Evolutionary conservation across 345 rosid species (phyloP).

Genomic region (Citrus sinensis): DNA sequence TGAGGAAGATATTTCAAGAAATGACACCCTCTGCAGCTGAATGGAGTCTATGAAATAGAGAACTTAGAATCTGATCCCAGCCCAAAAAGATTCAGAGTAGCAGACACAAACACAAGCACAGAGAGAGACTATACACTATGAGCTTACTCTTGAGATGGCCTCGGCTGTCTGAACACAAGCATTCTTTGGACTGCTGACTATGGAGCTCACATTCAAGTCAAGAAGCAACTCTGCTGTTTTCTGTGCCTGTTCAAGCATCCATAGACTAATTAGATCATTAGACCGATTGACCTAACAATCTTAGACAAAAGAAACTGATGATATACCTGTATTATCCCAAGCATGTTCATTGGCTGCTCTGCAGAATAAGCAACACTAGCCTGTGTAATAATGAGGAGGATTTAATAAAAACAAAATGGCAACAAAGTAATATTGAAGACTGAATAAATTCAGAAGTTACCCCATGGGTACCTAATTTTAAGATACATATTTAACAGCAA

Average conservation of each 20-base stretch:
- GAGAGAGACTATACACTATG: neutral
- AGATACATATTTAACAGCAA: neutral
- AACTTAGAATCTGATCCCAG: neutral
- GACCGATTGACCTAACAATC: neutral
- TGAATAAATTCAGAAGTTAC: neutral
- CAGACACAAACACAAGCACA: neutral
- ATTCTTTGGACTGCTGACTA: constrained; percentile 52
- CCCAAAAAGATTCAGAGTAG: neutral
- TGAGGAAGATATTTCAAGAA: neutral
- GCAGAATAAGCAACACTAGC: constrained; percentile 31
- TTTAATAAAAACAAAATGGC: neutral
- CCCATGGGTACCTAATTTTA: neutral
- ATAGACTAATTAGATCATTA: constrained; percentile 20
- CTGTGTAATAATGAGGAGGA: constrained; percentile 28
- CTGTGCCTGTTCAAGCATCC: constrained; percentile 60
- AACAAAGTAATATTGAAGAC: neutral
- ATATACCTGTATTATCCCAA: constrained; percentile 78
- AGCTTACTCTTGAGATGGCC: constrained; percentile 58
- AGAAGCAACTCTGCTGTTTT: constrained; percentile 92
- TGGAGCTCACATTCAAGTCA: constrained; percentile 62
- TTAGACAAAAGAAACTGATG: neutral
- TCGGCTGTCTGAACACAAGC: constrained; percentile 62
- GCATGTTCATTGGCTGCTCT: constrained; percentile 70
- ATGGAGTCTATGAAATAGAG: neutral
- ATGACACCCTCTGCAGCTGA: neutral